Conservation (phyloP, 2,329 filamentous ascomycete species). For the Sordariomycetes sp. region DNA sequence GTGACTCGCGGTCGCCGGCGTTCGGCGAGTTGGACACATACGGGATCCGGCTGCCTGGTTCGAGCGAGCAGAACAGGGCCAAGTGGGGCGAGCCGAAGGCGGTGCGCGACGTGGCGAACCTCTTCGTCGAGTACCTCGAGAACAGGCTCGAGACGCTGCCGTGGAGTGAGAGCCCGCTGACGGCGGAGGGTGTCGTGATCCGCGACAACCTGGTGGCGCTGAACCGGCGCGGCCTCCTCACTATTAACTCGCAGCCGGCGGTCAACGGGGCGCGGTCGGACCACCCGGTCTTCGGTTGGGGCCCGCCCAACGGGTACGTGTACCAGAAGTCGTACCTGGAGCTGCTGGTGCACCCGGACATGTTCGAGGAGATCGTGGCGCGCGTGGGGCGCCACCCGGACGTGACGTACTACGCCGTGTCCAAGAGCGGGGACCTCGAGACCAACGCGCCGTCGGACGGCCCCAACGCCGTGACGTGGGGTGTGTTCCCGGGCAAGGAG, state of each 20-base stretch:
- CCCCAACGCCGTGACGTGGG: conserved; percentile 98
- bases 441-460: conserved; percentile 78
- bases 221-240: conserved; percentile 78
- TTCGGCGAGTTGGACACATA: conserved; percentile 94
- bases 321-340: conserved; percentile 98
- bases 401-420: conserved; percentile 89
- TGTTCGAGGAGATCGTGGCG: conserved; percentile 64
- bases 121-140: conserved; percentile 78
- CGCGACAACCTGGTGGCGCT: conserved; percentile 64
- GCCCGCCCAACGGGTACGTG: conserved; percentile 86
- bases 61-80: conserved; percentile 90
- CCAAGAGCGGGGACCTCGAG: conserved; percentile 65
- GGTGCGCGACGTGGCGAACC: conserved; percentile 63
- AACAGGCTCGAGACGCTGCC: conserved; percentile 72
- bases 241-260: conserved; percentile 94
- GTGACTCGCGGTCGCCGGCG: conserved; percentile 88
- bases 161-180: conserved; percentile 87
- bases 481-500: conserved; percentile 96
- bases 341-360: conserved; percentile 67
- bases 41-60: conserved; percentile 84
- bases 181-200: conserved; percentile 68
- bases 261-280: conserved; percentile 84
- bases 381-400: conserved; percentile 69
- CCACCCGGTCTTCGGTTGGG: conserved; percentile 84
- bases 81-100: conserved; percentile 81